Base-by-base conservation (phyloP, 202 grass and related monocot species). In the Carex arenaria region DNA sequence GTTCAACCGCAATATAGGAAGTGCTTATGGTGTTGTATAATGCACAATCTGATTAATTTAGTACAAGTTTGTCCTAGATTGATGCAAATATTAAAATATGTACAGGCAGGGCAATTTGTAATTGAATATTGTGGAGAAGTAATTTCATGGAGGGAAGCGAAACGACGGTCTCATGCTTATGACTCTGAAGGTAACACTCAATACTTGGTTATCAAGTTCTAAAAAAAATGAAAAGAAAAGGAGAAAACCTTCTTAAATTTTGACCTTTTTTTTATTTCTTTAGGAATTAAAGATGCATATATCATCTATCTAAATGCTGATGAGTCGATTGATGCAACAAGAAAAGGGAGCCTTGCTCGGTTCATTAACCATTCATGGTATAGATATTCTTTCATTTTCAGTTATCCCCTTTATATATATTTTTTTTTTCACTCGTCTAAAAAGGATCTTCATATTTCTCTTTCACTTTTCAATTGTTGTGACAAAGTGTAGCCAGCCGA, bases 331-430 rank as follows among this genome's bases (percentile, higher is more conserved):
- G 95, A 98, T 85, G 95, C 95, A 42, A 98, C 95, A 89, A 88
- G 65, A 45, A 98, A 98, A 92, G 95, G 95, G 84, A 98, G 93
- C 72, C 81, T 98, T 60, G 95, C 95, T 47, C 92, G 93, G 83
- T 98, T 98, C 63, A 98, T 95, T 67, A 98, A 98, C 63, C 95
- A 95, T 81, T 98, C 95, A 14, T 98, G 95, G 95, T 92, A 90
- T 86, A 83, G 36, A 82, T 76, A 57, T 38, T 75, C 26, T 76
- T 31, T 47, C 17, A 76, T 81, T 36, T 82, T 30, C 18, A 23
- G 74, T 84, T 54, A 80, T 62, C 72, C 52, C 53, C 23, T 85
- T 59, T 87, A 20, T 7, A 51, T 51, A 49, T 49, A 17, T 7
- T 10, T 47, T 36, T 10, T 72, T 61, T 83, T 80, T 61, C 62